A percentile compares a stretch with the other conserved stretches of the same genome.
These are phyloP conservation scores for Pholiota conissans DNA, from an alignment of 768 basidiomycete species.

Conservation along the genomic window DNA sequence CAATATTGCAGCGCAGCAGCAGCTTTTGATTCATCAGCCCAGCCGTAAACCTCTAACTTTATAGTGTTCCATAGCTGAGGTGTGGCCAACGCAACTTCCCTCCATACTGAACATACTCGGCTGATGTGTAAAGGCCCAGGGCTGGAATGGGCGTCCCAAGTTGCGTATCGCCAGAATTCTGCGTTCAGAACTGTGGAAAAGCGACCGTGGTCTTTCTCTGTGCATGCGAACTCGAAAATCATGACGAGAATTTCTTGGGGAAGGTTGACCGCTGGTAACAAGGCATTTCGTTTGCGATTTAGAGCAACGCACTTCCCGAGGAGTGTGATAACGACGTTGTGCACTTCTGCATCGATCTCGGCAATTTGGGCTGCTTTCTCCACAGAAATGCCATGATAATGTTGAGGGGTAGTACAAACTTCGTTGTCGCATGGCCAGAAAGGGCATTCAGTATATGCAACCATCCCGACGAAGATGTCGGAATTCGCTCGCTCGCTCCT, in stretches of 20 bases:
- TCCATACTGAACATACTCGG: slow-evolving; percentile 18
- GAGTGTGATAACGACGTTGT: too few species aligned
- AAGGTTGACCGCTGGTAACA: slow-evolving; percentile 16
- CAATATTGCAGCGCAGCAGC: slow-evolving; percentile 18
- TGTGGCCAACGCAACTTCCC: slow-evolving; percentile 11
- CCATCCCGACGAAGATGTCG: too few species aligned
- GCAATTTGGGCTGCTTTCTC: too few species aligned
- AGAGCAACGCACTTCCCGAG: slow-evolving; percentile 17
- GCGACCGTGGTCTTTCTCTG: not conserved
- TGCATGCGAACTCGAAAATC: slow-evolving; percentile 20
- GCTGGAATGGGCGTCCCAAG: slow-evolving; percentile 11
- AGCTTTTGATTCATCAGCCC: too few species aligned
- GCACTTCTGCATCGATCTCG: too few species aligned
- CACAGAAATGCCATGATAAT: too few species aligned
- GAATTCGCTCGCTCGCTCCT: too few species aligned
- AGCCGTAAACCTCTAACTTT: too few species aligned
- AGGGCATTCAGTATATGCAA: too few species aligned
- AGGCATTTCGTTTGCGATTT: slow-evolving; percentile 17
- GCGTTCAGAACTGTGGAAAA: not conserved
- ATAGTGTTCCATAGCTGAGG: slow-evolving; percentile 21
- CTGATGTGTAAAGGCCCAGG: slow-evolving; percentile 17
- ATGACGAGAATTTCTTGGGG: slow-evolving; percentile 17
- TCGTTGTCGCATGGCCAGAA: too few species aligned
- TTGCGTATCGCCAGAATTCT: too few species aligned
- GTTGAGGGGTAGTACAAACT: too few species aligned